These are phyloP conservation scores for Aspergillus pseudoterreus DNA, from an alignment of 2,329 filamentous ascomycete genomes.

Conservation along the genomic window DNA sequence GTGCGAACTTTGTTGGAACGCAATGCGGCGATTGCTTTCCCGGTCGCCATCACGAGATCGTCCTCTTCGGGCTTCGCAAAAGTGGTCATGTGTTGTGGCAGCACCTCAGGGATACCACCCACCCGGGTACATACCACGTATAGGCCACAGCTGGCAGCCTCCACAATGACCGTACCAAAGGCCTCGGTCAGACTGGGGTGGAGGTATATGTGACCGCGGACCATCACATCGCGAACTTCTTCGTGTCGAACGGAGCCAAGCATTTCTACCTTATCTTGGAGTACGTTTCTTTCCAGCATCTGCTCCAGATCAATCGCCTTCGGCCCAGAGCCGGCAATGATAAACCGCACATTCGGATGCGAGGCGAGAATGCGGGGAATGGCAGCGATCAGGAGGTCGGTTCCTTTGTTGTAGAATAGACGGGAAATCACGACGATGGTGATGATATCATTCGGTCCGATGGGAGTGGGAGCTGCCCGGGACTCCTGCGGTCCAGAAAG, in stretches of 20 bases:
- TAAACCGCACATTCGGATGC: constrained; percentile 91
- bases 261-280: constrained; percentile 91
- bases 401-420: constrained; percentile 98
- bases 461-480: constrained; percentile 59
- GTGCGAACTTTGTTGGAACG: constrained; percentile 84
- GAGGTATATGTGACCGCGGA: constrained; percentile 91
- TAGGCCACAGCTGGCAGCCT: constrained; percentile 90
- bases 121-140: constrained; percentile 97
- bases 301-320: constrained; percentile 98
- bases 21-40: constrained; percentile 80
- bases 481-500: constrained; percentile 23
- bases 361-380: constrained; percentile 87
- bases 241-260: constrained; percentile 90
- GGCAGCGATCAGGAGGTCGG: constrained; percentile 90
- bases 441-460: constrained; percentile 80
- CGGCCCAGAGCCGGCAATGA: constrained; percentile 91
- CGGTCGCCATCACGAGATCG: constrained; percentile 84
- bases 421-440: constrained; percentile 97
- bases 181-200: constrained; percentile 94
- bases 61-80: constrained; percentile 97
- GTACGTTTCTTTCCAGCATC: constrained; percentile 91
- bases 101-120: constrained; percentile 92
- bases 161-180: constrained; percentile 96
- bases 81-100: constrained; percentile 94
- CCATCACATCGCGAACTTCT: constrained; percentile 96